Conservation (phyloP, 2,329 filamentous ascomycete species). For the Penicillium sp. region DNA sequence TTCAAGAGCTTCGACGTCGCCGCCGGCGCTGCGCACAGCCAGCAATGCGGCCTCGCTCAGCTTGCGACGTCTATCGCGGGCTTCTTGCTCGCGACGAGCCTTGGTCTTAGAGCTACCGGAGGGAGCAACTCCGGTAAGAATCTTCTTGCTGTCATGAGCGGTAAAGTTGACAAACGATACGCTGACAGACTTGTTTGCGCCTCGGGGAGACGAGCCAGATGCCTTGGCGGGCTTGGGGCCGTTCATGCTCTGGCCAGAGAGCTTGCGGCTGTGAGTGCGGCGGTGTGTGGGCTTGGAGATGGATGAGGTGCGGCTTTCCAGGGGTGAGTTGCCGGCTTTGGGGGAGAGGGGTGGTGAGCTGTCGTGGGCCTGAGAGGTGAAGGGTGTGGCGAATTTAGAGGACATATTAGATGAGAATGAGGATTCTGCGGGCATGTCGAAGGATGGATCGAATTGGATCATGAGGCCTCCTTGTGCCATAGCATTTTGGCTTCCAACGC, state of each 20-base stretch:
- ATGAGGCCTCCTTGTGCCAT: constrained; percentile 44
- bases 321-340: constrained; percentile 33
- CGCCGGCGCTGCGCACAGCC: constrained; percentile 48
- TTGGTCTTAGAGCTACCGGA: constrained; percentile 93
- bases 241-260: constrained; percentile 39
- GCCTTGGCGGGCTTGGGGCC: constrained; percentile 35
- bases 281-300: constrained; percentile 33
- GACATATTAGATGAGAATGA: constrained; percentile 30
- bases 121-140: constrained; percentile 88
- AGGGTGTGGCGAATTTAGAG: constrained; percentile 31
- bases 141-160: constrained; percentile 71
- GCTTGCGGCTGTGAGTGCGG: constrained; percentile 43
- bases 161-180: constrained; percentile 88
- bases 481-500: constrained; percentile 31
- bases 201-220: constrained; percentile 34
- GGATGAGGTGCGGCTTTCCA: constrained; percentile 25
- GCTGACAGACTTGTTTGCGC: constrained; percentile 46
- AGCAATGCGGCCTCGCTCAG: constrained; percentile 45
- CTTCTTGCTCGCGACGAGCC: constrained; percentile 86
- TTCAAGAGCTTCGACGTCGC: constrained; percentile 48
- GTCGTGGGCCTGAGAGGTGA: constrained; percentile 31
- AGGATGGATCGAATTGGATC: constrained; percentile 41
- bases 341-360: constrained; percentile 42
- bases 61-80: constrained; percentile 68
- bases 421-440: constrained; percentile 36